phyloP scores from a whole-genome alignment of 352 stramenopile genomes.

The Phytophthora citricola region DNA sequence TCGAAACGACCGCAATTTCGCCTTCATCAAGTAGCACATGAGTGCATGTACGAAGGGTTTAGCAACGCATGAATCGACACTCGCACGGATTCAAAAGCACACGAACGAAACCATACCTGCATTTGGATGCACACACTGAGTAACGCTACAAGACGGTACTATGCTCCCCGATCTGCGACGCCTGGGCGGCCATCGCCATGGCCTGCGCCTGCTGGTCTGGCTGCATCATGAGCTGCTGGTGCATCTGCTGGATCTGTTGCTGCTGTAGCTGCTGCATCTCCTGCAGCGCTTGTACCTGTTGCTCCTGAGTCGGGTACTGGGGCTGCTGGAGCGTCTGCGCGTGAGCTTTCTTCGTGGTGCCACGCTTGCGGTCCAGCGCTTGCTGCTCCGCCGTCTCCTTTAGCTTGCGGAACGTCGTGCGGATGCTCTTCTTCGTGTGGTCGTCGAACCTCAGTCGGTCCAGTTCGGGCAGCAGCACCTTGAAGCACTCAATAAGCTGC shows the following conservation, averaged over 20 bases:
- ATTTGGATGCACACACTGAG: conserved; percentile 16
- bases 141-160: conserved; percentile 33
- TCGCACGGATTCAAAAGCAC: neutral
- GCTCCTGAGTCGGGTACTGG: conserved; percentile 19
- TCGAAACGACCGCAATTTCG: too few species aligned
- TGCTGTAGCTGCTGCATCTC: conserved; percentile 39
- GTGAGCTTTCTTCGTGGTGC: conserved; percentile 32
- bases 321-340: conserved; percentile 13
- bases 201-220: conserved; percentile 26
- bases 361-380: conserved; percentile 39
- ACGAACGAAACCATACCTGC: conserved; percentile 24
- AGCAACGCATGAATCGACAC: conserved; percentile 11
- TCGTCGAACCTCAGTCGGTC: conserved; percentile 65
- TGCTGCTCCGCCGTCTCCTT: conserved; percentile 53
- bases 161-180: conserved; percentile 36
- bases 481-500: conserved; percentile 57
- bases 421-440: conserved; percentile 67
- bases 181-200: conserved; percentile 29
- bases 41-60: too few species aligned
- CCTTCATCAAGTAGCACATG: too few species aligned
- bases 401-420: conserved; percentile 53
- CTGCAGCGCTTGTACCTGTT: conserved; percentile 32
- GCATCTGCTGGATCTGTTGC: conserved; percentile 36
- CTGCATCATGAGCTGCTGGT: conserved; percentile 44
- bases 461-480: conserved; percentile 54